These are phyloP conservation scores for Erodium maritimum DNA, from an alignment of 345 rosid species.

Conservation along the genomic window DNA sequence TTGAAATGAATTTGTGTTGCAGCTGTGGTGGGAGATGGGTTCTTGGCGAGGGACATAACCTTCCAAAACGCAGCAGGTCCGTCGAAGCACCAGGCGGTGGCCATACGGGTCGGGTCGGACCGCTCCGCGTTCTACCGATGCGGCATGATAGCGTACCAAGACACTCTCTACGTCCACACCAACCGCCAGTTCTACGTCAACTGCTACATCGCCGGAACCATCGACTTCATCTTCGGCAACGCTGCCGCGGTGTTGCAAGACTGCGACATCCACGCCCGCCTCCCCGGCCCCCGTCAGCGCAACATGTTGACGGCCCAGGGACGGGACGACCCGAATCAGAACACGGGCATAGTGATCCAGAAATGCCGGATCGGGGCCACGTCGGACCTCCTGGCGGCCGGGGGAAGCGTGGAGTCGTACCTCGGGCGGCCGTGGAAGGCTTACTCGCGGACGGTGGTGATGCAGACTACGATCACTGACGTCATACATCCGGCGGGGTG, in stretches of 20 bases:
- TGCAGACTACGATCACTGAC: slow-evolving; percentile 6
- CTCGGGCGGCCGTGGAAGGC: slow-evolving; percentile 11
- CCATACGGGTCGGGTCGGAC: slow-evolving; percentile 24
- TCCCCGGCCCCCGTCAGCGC: neutral
- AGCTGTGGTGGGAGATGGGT: slow-evolving; percentile 1
- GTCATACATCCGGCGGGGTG: slow-evolving; percentile 17
- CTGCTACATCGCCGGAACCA: slow-evolving; percentile 30
- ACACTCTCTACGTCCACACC: slow-evolving; percentile 22
- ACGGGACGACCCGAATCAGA: slow-evolving; percentile 10
- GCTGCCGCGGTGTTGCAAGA: slow-evolving; percentile 17
- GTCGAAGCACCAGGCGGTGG: neutral
- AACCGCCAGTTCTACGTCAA: slow-evolving; percentile 44
- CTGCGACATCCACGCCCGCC: slow-evolving; percentile 10
- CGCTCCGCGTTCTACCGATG: slow-evolving; percentile 28
- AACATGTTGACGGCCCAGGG: slow-evolving; percentile 16
- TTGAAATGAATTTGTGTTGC: too few species aligned
- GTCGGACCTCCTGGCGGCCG: neutral
- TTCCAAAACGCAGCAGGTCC: neutral
- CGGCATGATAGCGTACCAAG: slow-evolving; percentile 34
- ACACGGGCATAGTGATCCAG: slow-evolving; percentile 12
- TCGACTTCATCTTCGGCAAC: slow-evolving; percentile 21
- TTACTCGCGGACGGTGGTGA: neutral
- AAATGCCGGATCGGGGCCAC: slow-evolving; percentile 5
- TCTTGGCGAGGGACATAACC: slow-evolving; percentile 1
- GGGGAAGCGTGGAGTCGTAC: slow-evolving; percentile 1